Evolutionary conservation across 2,329 filamentous ascomycete species (phyloP).

Genomic region (Drechslerella stenobrocha): DNA sequence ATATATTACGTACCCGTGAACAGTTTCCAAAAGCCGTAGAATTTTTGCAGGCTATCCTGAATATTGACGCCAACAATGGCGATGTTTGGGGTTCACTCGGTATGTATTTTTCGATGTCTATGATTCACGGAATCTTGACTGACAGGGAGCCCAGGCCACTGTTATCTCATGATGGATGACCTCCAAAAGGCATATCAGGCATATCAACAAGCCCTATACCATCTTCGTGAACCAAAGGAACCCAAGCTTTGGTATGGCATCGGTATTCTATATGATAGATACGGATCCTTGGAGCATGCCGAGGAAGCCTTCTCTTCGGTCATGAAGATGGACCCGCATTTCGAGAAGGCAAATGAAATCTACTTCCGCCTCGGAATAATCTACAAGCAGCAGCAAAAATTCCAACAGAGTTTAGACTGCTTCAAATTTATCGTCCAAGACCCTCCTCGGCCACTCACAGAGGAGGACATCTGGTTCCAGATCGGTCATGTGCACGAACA

Average conservation of each 20-base stretch:
- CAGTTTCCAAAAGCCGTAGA: slow-evolving; percentile 93
- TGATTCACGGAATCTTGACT: slow-evolving; percentile 38
- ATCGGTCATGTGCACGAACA: slow-evolving; percentile 99
- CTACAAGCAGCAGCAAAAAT: slow-evolving; percentile 98
- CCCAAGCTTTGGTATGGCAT: slow-evolving; percentile 99
- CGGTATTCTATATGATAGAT: slow-evolving; percentile 93
- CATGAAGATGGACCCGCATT: slow-evolving; percentile 96
- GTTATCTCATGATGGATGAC: slow-evolving; percentile 98
- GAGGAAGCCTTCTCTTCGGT: slow-evolving; percentile 98
- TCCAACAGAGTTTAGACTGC: slow-evolving; percentile 90
- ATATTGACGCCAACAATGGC: slow-evolving; percentile 84
- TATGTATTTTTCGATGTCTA: slow-evolving; percentile 57
- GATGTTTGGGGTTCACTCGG: slow-evolving; percentile 96
- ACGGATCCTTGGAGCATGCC: slow-evolving; percentile 93
- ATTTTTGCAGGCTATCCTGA: slow-evolving; percentile 85
- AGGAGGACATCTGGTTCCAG: slow-evolving; percentile 99
- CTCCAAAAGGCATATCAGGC: slow-evolving; percentile 94
- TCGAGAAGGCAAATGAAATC: slow-evolving; percentile 98
- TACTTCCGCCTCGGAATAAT: slow-evolving; percentile 99
- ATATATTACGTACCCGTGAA: slow-evolving; percentile 86
- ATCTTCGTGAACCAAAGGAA: slow-evolving; percentile 93
- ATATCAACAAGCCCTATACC: slow-evolving; percentile 92
- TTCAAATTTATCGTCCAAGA: slow-evolving; percentile 98
- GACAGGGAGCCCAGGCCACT: slow-evolving; percentile 69
- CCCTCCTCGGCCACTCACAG: slow-evolving; percentile 85